Base-by-base conservation (phyloP, 2,329 filamentous ascomycete genomes). In the Leptographium procerum region DNA sequence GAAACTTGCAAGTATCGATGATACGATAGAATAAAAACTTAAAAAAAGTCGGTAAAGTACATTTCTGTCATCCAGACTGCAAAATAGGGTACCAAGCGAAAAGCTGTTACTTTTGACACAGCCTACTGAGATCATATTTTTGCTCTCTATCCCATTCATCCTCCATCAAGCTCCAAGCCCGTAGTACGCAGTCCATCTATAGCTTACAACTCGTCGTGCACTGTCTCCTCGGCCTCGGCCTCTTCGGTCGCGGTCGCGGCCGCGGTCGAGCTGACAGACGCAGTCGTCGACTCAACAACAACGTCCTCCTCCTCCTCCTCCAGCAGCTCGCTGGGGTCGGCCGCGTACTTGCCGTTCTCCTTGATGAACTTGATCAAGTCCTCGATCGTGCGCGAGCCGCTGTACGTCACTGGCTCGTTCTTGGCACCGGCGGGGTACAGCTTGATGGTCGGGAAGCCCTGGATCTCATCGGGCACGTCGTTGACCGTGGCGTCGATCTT, bases 361-460 rank as follows among this genome's bases (percentile, higher is more conserved):
- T 89, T 86, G 73, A 99, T 83, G 78, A 99, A 99, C 68, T 86
- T 82, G 69, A 89, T 86, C 61, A 99, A 83, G 72, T 97, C 94
- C 78, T 96, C 89, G 59, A 96, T 77, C 58, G 90, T 94, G 69
- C 94, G 90, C 64, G 86, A 83, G 67, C 94, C 94, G 64, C 80
- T 82, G 83, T 96, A 99, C 67, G 90, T 89, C 63, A 96, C 74
- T 60, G 94, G 89, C 66, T 84, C 78, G 69, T 82, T 80, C 85
- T 99, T 99, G 75, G 82, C 81, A 69, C 91, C 91, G 67, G 94
- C 94, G 64, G 89, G 84, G 87, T 85, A 99, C 66, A 99, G 84
- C 84, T 97, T 97, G 83, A 99, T 96, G 73, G 94, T 99, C 59
- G 94, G 94, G 87, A 99, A 99, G 64, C 94, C 94, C 74, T 89